These are phyloP conservation scores for Euphorbia lathyris DNA, from an alignment of 345 rosid species.

Conservation along the genomic window DNA sequence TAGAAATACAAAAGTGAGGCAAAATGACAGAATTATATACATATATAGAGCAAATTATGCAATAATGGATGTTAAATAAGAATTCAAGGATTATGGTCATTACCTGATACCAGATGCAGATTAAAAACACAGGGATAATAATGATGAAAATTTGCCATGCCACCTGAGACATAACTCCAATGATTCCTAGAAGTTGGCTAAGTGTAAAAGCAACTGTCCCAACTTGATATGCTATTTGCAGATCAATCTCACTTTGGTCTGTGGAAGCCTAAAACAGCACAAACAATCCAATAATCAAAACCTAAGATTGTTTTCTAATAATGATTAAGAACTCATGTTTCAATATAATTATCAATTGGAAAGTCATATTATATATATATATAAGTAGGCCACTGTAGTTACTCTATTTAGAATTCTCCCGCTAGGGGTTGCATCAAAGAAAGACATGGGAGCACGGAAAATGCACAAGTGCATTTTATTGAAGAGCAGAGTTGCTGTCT, in stretches of 20 bases:
- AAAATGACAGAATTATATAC: background rate
- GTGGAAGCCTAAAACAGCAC: slow-evolving; percentile 60
- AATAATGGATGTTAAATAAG: background rate
- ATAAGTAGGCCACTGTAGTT: slow-evolving; percentile 7
- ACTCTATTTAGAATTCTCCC: slow-evolving; percentile 68
- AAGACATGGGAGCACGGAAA: slow-evolving; percentile 80
- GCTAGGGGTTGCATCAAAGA: slow-evolving; percentile 75
- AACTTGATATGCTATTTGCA: slow-evolving; percentile 41
- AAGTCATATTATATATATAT: background rate
- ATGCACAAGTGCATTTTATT: slow-evolving; percentile 55
- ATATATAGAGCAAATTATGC: background rate
- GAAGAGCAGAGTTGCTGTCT: slow-evolving; percentile 62
- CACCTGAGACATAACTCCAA: slow-evolving; percentile 76
- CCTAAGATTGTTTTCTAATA: background rate
- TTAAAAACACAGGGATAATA: slow-evolving; percentile 60
- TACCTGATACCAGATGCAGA: slow-evolving; percentile 81
- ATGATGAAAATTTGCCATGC: slow-evolving; percentile 75
- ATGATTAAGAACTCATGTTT: background rate
- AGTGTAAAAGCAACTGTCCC: slow-evolving; percentile 42
- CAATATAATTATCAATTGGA: background rate
- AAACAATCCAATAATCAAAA: background rate
- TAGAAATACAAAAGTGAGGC: background rate
- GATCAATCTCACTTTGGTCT: slow-evolving; percentile 64
- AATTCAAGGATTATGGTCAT: background rate
- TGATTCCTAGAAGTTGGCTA: slow-evolving; percentile 61